Evolutionary conservation across 129 eudicot species (phyloP).

Genomic region (Tagetes patula): DNA sequence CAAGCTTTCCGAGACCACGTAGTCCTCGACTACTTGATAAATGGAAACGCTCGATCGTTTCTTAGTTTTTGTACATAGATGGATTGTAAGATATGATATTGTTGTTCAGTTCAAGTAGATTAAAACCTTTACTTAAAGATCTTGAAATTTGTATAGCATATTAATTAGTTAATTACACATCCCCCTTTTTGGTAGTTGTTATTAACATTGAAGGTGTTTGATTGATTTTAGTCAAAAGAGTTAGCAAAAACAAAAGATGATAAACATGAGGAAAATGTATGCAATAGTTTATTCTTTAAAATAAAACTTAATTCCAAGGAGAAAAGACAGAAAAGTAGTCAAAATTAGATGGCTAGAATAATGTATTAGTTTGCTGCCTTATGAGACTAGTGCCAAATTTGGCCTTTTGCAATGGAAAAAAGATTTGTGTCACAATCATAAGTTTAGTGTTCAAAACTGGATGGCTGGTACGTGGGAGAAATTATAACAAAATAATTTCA

Average conservation of each 20-base stretch:
- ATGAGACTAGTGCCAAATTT: constrained; percentile 14
- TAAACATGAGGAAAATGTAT: constrained; percentile 11
- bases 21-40: too few relatives aligned
- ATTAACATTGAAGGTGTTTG: too few relatives aligned
- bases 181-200: too few relatives aligned
- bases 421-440: background rate
- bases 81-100: background rate
- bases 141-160: too few relatives aligned
- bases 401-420: background rate
- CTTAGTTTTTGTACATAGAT: constrained; percentile 7
- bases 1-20: constrained; percentile 19
- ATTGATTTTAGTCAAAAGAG: background rate
- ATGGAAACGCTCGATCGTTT: background rate
- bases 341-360: constrained; percentile 18
- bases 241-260: constrained; percentile 10
- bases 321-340: constrained; percentile 24
- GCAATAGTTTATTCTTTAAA: too few relatives aligned
- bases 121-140: background rate
- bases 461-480: background rate
- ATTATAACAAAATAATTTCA: too few relatives aligned
- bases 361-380: constrained; percentile 19
- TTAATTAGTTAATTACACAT: too few relatives aligned
- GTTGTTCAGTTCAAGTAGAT: background rate
- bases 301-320: too few relatives aligned
- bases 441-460: background rate